Conservation (phyloP, 148 eudicot species). For the Vaccinium corymbosum region DNA sequence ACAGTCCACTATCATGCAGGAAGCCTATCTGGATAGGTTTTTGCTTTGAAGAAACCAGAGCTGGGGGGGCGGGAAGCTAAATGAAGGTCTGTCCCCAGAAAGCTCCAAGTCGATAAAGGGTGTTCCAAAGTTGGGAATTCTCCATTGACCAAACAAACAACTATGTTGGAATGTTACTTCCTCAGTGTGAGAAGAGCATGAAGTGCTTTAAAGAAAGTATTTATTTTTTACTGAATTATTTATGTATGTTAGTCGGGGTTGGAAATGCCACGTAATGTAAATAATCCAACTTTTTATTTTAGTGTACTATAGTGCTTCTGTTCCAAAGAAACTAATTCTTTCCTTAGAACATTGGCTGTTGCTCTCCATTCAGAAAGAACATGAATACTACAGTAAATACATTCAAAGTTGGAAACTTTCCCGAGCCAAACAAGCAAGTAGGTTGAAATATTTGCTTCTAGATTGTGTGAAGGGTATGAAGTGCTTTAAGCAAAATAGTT, state of each 20-base stretch:
- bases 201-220: background rate
- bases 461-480: background rate
- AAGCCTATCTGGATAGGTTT: background rate
- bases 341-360: background rate
- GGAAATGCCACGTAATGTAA: background rate
- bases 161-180: background rate
- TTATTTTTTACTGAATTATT: background rate
- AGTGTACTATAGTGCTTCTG: background rate
- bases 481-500: background rate
- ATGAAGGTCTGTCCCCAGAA: background rate
- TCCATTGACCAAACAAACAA: background rate
- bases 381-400: background rate
- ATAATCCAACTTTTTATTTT: background rate
- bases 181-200: background rate
- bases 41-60: background rate
- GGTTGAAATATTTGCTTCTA: background rate
- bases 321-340: background rate
- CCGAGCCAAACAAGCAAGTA: slow-evolving; percentile 2
- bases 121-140: background rate
- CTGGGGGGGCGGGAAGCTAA: background rate
- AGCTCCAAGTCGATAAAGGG: background rate
- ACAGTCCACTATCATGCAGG: background rate
- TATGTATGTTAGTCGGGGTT: background rate
- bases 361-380: background rate
- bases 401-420: slow-evolving; percentile 6